A percentile compares a stretch with the other conserved stretches of the same genome.
Conservation (phyloP, 2,329 filamentous ascomycete species). For the Beauveria sp. region DNA sequence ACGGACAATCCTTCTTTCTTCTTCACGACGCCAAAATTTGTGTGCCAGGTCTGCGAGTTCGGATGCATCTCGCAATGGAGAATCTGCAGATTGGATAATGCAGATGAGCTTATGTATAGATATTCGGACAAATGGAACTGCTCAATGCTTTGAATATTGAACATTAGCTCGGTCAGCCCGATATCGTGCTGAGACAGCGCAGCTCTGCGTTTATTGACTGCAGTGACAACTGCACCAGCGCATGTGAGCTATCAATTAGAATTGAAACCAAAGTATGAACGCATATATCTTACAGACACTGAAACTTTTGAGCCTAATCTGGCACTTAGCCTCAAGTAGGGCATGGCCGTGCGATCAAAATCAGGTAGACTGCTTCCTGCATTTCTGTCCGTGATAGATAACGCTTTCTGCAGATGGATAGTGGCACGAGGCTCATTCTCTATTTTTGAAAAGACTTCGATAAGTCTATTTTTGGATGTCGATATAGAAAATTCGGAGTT, state of each 20-base stretch:
- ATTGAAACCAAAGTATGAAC: background rate
- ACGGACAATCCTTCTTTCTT: conserved; percentile 71
- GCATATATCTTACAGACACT: background rate
- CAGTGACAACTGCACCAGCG: conserved; percentile 75
- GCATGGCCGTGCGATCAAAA: background rate
- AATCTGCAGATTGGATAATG: conserved; percentile 76
- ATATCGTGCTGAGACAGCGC: conserved; percentile 56
- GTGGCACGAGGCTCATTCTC: background rate
- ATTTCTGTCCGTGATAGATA: background rate
- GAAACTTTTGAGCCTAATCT: background rate
- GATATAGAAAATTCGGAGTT: background rate
- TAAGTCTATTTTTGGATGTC: background rate
- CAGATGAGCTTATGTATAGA: conserved; percentile 78
- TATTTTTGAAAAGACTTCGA: background rate
- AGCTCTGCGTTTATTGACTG: conserved; percentile 57
- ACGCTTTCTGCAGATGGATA: background rate
- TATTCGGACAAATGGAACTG: conserved; percentile 62
- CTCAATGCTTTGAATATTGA: conserved; percentile 56
- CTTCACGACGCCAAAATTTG: background rate
- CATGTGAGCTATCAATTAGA: conserved; percentile 59
- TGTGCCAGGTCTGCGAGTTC: conserved; percentile 67
- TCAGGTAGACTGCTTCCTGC: too few relatives aligned
- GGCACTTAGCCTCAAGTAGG: background rate
- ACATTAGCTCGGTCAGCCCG: conserved; percentile 38
- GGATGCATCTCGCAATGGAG: conserved; percentile 76